Evolutionary conservation across 1,284 basidiomycete genomes (phyloP).

Genomic region (Chiua sp.): DNA sequence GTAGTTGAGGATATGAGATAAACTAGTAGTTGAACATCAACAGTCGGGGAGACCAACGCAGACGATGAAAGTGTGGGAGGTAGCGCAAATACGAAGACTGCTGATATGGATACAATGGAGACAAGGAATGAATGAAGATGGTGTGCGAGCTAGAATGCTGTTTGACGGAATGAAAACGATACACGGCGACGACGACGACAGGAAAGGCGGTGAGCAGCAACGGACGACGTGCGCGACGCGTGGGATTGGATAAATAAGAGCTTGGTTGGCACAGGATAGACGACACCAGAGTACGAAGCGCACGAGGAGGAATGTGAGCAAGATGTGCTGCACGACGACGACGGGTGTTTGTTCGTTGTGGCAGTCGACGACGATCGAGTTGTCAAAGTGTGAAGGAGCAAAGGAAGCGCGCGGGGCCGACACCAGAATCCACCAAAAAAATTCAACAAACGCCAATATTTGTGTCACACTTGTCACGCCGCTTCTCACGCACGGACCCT

Average conservation of each 20-base stretch:
- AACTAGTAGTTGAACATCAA: slow-evolving; percentile 43
- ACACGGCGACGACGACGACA: slow-evolving; percentile 23
- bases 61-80: slow-evolving; percentile 23
- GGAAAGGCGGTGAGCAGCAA: slow-evolving; percentile 25
- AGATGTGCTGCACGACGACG: slow-evolving; percentile 39
- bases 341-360: slow-evolving; percentile 36
- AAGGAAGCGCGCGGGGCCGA: slow-evolving; percentile 53
- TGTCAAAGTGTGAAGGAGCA: slow-evolving; percentile 49
- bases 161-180: slow-evolving; percentile 20
- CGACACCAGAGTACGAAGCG: slow-evolving; percentile 26
- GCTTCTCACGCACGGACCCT: slow-evolving; percentile 49
- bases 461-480: slow-evolving; percentile 42
- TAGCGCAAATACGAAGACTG: slow-evolving; percentile 38
- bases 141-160: slow-evolving; percentile 30
- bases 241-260: slow-evolving; percentile 41
- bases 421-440: slow-evolving; percentile 45
- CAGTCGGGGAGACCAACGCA: slow-evolving; percentile 35
- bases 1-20: slow-evolving; percentile 35
- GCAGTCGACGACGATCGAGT: slow-evolving; percentile 42
- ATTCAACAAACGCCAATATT: slow-evolving; percentile 46
- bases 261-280: slow-evolving; percentile 20
- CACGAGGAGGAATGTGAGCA: slow-evolving; percentile 29
- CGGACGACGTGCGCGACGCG: slow-evolving; percentile 42
- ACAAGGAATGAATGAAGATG: slow-evolving; percentile 28
- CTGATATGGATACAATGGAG: slow-evolving; percentile 43